phyloP scores from a whole-genome alignment of 139 green algal species.

The Trebouxia sp. region DNA sequence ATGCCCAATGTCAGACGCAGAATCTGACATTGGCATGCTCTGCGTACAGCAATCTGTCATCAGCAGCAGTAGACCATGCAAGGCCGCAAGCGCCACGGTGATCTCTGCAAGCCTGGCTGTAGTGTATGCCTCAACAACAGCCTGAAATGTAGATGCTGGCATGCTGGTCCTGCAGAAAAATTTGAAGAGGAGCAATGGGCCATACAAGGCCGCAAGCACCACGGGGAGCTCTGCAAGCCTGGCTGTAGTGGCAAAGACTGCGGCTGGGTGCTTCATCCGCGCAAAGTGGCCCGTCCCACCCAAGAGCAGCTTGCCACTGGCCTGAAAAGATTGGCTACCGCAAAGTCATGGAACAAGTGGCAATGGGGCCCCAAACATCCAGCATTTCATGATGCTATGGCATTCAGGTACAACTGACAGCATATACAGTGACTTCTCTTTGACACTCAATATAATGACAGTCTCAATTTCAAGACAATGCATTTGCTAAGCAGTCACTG shows the following conservation, averaged over 20 bases:
- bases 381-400: not conserved
- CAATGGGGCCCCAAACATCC: not conserved
- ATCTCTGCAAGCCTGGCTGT: not conserved
- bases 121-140: not conserved
- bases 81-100: not conserved
- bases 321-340: not conserved
- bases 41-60: too few relatives aligned
- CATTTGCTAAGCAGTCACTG: too few relatives aligned
- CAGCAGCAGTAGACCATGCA: too few relatives aligned
- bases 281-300: not conserved
- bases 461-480: not conserved
- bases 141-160: not conserved
- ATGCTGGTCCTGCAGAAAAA: not conserved
- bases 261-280: not conserved
- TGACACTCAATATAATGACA: not conserved
- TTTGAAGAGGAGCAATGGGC: not conserved
- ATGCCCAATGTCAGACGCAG: too few relatives aligned
- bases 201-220: not conserved
- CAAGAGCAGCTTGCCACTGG: not conserved
- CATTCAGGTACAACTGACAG: not conserved
- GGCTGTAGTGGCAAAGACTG: not conserved
- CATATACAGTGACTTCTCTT: not conserved
- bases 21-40: too few relatives aligned
- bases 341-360: not conserved
- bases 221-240: not conserved